Evolutionary conservation across 129 eudicot genomes (phyloP), one percentile per base, ranked within the genome.

Genomic region (Apium graveolens): DNA sequence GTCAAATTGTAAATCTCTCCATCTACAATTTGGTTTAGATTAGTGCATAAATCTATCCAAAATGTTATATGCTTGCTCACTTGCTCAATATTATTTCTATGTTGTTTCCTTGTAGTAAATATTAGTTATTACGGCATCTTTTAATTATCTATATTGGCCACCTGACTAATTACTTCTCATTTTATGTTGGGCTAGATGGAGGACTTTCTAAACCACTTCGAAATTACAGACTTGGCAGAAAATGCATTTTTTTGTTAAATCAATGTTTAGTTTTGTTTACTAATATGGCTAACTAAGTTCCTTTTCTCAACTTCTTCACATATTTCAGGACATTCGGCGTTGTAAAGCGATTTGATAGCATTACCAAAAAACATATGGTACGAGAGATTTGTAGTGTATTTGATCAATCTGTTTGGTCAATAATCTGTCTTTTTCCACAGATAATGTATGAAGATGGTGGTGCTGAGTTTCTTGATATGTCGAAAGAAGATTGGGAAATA

Each of bases 401-500:
- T 74, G 5, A 44, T 73, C 24, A 73, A 60, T 57, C 57, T n/a
- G 29, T 79, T 79, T 79, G 34, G 68, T 32, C 68, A 77, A 75
- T 79, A 51, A 80, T 76, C 4, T 1, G 1, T 42, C 72, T 75
- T 66, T 78, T 79, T 37, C 10, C 45, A 39, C 88, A 94, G 98
- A 83, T 94, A 81, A 88, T 94, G 97, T 94, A 85, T 74, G 97
- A 93, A 81, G 90, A 87, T 81, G 98, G 98, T 76, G 29, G 5
- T 69, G 73, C 46, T 45, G 93, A 91, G 85, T 87, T 83, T 60
- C 86, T 93, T 76, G 96, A 93, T 92, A 81, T 93, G 91, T 78
- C 90, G 31, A 88, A 91, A 86, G 93, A 89, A 79, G 93, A 89
- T 12, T 93, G 97, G 97, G 90, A 91, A 84, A 79, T 88, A 81